Evolutionary conservation across 2,329 filamentous ascomycete species (phyloP), one percentile per base, ranked within the genome.

Genomic region (Hypocreales sp.): DNA sequence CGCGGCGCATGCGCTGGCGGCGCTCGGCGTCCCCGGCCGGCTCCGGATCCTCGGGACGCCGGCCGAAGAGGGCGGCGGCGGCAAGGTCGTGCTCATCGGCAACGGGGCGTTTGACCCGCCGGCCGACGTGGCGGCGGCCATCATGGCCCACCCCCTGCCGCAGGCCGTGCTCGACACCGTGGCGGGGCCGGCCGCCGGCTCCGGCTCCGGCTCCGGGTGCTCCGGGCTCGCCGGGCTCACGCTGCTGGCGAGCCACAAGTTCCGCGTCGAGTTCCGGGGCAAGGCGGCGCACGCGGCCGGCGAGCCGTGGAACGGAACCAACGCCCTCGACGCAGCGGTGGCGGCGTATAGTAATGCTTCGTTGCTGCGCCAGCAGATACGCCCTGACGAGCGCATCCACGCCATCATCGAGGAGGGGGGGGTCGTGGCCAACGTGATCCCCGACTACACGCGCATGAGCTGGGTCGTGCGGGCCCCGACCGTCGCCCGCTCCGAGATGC

Each of bases 51-150:
- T 60, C 1, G 56, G 57, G 2, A 59, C 56, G 0, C 56, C 55
- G 0, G 57, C 56, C 2, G 56, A 60, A 25, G 56, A 60, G 32
- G 52, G 51, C 8, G 54, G 54, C 17, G 54, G 53, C 5, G 56
- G 56, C 13, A 61, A 61, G 26, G 34, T 38, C 10, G 35, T 40
- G 8, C 38, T 49, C 11, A 33, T 48, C 20, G 26, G 41, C 1
- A 42, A 40, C 3, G 47, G 48, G 2, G 47, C 46, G 4, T 50
- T 42, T 23, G 24, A 33, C 12, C 36, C 35, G 4, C 23, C 21
- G 5, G 29, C 35, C 8, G 38, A 42, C 8, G 28, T 47, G 15
- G 42, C 44, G 1, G 44, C 42, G 1, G 39, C 43, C 8, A 42
- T 51, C 24, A 49, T 50, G 43, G 35, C 39, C 3, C 46, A 50